Evolutionary conservation across 495 filamentous ascomycete species (phyloP).

Genomic region (Extremus antarcticus): DNA sequence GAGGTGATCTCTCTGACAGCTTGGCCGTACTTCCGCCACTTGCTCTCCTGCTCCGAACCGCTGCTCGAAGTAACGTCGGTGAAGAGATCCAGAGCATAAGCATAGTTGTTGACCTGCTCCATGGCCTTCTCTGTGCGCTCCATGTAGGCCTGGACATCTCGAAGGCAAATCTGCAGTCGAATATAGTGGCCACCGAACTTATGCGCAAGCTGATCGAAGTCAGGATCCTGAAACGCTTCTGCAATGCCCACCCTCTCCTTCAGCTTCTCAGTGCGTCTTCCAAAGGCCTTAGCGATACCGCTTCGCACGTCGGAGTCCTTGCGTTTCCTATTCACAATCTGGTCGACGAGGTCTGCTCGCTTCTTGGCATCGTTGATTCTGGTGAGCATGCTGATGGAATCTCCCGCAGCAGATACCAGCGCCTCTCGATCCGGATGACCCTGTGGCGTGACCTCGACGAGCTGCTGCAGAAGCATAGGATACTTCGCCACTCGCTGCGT

Average conservation of each 20-base stretch:
- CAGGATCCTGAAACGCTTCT: conserved; percentile 62
- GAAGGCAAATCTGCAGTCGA: conserved; percentile 75
- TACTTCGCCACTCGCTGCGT: conserved; percentile 89
- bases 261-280: conserved; percentile 69
- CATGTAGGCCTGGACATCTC: conserved; percentile 83
- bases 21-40: conserved; percentile 78
- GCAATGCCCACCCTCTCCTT: conserved; percentile 56
- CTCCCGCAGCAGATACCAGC: conserved; percentile 50
- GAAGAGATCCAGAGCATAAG: conserved; percentile 56
- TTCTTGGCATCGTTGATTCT: conserved; percentile 91
- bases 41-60: conserved; percentile 74
- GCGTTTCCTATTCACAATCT: conserved; percentile 74
- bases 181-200: conserved; percentile 80
- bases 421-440: conserved; percentile 71
- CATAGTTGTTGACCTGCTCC: conserved; percentile 58
- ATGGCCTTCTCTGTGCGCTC: conserved; percentile 57
- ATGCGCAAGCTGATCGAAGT: conserved; percentile 63
- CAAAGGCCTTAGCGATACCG: conserved; percentile 76
- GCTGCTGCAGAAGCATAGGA: conserved; percentile 65
- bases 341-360: conserved; percentile 76
- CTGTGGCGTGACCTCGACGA: conserved; percentile 65
- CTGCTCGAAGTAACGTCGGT: conserved; percentile 49
- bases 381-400: conserved; percentile 58
- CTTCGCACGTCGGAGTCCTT: conserved; percentile 80
- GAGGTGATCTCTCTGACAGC: conserved; percentile 71